Conservation (phyloP, 345 rosid genomes). For the Citrus glauca region DNA sequence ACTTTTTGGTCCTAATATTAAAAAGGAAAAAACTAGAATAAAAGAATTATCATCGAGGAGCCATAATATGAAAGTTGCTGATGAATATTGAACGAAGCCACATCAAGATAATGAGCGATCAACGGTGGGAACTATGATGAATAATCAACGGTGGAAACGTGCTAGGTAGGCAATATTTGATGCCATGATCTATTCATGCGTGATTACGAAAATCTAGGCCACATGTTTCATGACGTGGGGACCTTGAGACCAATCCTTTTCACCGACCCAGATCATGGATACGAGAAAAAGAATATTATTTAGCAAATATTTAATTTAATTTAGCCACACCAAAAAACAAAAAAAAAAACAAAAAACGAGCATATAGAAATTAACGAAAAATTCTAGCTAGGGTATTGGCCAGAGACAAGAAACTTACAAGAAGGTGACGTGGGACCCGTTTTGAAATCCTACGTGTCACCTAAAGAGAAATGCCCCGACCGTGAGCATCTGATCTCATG, state of each 20-base stretch:
- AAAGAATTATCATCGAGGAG: not conserved
- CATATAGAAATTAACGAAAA: not conserved
- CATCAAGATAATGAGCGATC: not conserved
- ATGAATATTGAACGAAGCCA: not conserved
- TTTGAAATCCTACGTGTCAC: slow-evolving; percentile 19
- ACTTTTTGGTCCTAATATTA: not conserved
- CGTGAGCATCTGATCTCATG: slow-evolving; percentile 21
- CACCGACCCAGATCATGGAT: slow-evolving; percentile 11
- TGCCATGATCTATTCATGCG: not conserved
- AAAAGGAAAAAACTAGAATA: not conserved
- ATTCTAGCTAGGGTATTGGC: not conserved
- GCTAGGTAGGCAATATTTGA: not conserved
- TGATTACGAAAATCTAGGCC: slow-evolving; percentile 16
- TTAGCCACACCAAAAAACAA: not conserved
- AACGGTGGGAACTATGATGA: not conserved
- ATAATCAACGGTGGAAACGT: not conserved
- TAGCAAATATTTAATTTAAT: not conserved
- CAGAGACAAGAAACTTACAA: slow-evolving; percentile 17
- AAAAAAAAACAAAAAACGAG: not conserved
- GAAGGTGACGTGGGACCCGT: slow-evolving; percentile 18
- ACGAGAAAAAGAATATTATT: not conserved
- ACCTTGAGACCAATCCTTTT: slow-evolving; percentile 24
- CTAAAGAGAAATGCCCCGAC: slow-evolving; percentile 8
- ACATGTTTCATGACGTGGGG: slow-evolving; percentile 22
- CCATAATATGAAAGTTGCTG: not conserved